phyloP scores from a whole-genome alignment of 345 rosid genomes.

The Gynandropsis gynandra region DNA sequence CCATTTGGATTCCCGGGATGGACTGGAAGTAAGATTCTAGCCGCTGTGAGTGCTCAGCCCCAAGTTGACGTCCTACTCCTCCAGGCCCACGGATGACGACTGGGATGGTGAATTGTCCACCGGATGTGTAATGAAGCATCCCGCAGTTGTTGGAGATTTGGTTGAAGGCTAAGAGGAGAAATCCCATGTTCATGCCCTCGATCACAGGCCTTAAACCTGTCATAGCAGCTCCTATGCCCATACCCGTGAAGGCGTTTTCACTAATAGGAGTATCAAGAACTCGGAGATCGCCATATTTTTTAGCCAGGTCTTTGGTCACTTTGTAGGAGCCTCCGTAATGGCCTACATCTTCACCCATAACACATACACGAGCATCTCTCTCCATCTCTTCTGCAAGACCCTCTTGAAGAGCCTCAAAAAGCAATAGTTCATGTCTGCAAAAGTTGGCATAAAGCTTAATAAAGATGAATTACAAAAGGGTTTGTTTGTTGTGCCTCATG shows the following conservation, averaged over 20 bases:
- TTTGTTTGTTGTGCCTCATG: too few relatives aligned
- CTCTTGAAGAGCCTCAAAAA: conserved; percentile 85
- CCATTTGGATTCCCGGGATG: conserved; percentile 98
- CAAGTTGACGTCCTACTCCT: conserved; percentile 94
- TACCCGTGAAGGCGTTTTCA: conserved; percentile 93
- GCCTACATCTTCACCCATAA: conserved; percentile 98
- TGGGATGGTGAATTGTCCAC: conserved; percentile 90
- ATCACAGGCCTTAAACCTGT: conserved; percentile 82
- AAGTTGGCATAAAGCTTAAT: too few relatives aligned
- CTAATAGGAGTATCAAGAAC: conserved; percentile 96
- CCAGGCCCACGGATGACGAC: conserved; percentile 97
- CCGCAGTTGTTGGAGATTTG: conserved; percentile 99
- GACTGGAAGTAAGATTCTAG: conserved; percentile 97
- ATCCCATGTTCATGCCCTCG: conserved; percentile 99
- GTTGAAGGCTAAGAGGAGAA: conserved; percentile 92
- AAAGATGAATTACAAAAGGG: too few relatives aligned
- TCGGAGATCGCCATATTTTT: conserved; percentile 77
- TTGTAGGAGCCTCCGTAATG: conserved; percentile 97
- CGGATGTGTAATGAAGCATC: conserved; percentile 97
- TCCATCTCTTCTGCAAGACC: conserved; percentile 99
- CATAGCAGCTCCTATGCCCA: conserved; percentile 97
- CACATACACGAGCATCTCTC: conserved; percentile 72
- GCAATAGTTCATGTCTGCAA: conserved; percentile 75
- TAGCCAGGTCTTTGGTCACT: conserved; percentile 74
- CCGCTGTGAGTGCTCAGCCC: conserved; percentile 96